Percentiles rank a stretch among this genome's conserved stretches.
Evolutionary conservation across 78 protist species (phyloP).

Genomic region (Dictyostelium firmibasis): DNA sequence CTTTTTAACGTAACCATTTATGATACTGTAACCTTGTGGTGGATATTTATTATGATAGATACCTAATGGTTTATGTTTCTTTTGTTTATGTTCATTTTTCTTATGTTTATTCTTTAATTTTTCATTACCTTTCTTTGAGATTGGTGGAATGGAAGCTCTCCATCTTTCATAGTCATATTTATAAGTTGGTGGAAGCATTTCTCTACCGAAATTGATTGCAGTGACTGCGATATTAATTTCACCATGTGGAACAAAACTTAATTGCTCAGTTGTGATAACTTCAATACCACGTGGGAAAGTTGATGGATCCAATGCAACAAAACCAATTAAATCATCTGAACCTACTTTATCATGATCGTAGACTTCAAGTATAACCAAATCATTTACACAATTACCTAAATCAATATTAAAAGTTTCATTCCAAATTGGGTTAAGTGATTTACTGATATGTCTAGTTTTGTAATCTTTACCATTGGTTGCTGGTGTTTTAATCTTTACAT

Average conservation of each 20-base stretch:
- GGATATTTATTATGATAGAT: not conserved
- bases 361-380: slow-evolving; percentile 13
- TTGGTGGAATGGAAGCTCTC: not conserved
- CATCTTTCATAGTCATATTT: slow-evolving; percentile 10
- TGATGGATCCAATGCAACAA: slow-evolving; percentile 45
- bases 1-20: slow-evolving; percentile 56
- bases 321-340: slow-evolving; percentile 49
- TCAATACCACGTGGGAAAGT: slow-evolving; percentile 28
- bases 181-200: slow-evolving; percentile 23
- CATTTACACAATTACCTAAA: not conserved
- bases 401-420: not conserved
- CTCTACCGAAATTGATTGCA: slow-evolving; percentile 56
- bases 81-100: not conserved
- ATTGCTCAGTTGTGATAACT: not conserved
- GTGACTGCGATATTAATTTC: slow-evolving; percentile 30
- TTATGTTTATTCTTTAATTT: slow-evolving; percentile 15
- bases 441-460: not conserved
- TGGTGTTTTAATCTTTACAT: not conserved
- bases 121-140: slow-evolving; percentile 55
- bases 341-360: slow-evolving; percentile 47
- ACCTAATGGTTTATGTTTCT: slow-evolving; percentile 27
- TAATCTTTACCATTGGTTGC: not conserved
- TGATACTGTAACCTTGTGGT: slow-evolving; percentile 44
- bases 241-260: slow-evolving; percentile 56
- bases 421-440: slow-evolving; percentile 9